Evolutionary conservation across 805 yeast species (phyloP).

Genomic region (Metschnikowia kunwiensis): DNA sequence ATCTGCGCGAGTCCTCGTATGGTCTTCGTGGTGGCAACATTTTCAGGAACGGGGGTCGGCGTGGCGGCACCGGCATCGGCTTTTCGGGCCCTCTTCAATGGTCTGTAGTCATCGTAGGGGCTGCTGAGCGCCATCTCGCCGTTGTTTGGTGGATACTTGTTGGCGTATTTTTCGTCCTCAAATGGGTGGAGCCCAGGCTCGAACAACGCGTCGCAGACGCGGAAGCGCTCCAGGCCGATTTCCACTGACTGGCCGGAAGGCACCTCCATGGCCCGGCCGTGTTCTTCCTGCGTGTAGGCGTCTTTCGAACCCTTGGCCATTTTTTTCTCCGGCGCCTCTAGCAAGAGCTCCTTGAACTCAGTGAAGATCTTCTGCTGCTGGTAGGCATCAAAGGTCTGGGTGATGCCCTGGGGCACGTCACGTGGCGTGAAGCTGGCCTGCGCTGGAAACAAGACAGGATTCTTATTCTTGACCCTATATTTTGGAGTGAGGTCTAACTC

Average conservation of each 20-base stretch:
- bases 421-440: slow-evolving; percentile 23
- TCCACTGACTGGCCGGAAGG: slow-evolving; percentile 72
- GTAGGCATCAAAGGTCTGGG: slow-evolving; percentile 52
- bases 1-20: slow-evolving; percentile 58
- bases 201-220: slow-evolving; percentile 71
- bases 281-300: slow-evolving; percentile 25
- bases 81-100: slow-evolving; percentile 58
- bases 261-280: slow-evolving; percentile 59
- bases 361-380: slow-evolving; percentile 55
- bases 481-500: slow-evolving; percentile 32
- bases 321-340: slow-evolving; percentile 51
- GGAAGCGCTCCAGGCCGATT: slow-evolving; percentile 57
- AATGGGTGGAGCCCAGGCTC: slow-evolving; percentile 50
- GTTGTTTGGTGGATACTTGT: slow-evolving; percentile 38
- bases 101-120: slow-evolving; percentile 64
- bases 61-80: slow-evolving; percentile 37
- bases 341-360: slow-evolving; percentile 72
- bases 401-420: slow-evolving; percentile 31
- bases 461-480: slow-evolving; percentile 51
- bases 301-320: slow-evolving; percentile 24
- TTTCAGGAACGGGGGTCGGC: slow-evolving; percentile 21
- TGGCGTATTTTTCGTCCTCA: slow-evolving; percentile 19
- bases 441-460: slow-evolving; percentile 31
- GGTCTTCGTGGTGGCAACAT: slow-evolving; percentile 14
- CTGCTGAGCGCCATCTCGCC: slow-evolving; percentile 51